Evolutionary conservation across 225 moss, liverwort and hornwort species (phyloP).

Genomic region (Sphagnum contortum): DNA sequence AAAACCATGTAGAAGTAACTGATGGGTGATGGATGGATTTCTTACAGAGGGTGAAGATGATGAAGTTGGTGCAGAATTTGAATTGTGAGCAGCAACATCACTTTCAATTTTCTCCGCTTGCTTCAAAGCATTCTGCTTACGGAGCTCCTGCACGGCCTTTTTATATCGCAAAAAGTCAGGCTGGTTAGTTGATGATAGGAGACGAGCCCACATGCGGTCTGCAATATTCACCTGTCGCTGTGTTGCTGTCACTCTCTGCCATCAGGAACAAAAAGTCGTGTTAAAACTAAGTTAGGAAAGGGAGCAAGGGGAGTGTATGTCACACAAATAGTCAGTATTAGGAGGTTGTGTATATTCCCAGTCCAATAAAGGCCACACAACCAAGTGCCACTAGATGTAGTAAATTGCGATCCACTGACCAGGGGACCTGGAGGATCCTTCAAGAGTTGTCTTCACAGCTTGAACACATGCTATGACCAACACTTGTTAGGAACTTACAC

Average conservation of each 20-base stretch:
- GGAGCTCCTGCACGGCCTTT: constrained; percentile 15
- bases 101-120: not conserved
- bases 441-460: no score
- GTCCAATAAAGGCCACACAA: not conserved
- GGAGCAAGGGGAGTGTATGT: not conserved
- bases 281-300: not conserved
- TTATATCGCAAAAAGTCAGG: constrained; percentile 31
- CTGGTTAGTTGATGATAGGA: constrained; percentile 54
- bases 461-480: no score
- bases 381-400: not conserved
- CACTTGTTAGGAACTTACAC: constrained; percentile 14
- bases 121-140: constrained; percentile 3
- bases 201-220: constrained; percentile 59
- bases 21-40: no score
- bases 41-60: not conserved
- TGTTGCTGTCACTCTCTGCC: constrained; percentile 37
- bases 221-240: constrained; percentile 34
- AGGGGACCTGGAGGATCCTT: no score
- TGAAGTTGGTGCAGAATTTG: not conserved
- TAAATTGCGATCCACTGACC: no score
- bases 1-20: no score
- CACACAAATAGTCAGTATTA: not conserved
- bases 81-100: not conserved
- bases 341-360: not conserved
- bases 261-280: not conserved